Evolutionary conservation across 768 basidiomycete species (phyloP), one percentile per base, ranked within the genome.

Genomic region (Lentinula guzmanii): DNA sequence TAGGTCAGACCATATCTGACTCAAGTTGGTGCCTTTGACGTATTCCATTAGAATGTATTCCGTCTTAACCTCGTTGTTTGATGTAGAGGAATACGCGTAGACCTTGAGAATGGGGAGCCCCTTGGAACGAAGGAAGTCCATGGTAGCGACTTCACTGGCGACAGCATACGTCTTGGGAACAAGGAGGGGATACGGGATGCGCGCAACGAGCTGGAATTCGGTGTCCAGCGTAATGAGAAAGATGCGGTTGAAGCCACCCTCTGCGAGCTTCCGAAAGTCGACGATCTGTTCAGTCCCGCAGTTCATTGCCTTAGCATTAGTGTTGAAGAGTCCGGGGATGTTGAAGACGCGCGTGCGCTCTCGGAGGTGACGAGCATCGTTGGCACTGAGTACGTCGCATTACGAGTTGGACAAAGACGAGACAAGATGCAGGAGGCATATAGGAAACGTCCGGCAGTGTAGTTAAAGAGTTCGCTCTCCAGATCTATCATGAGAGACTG

Each of bases 41-140:
- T 68, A 73, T 60, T 76, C 70, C 72, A 75, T 74, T 10, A 77
- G 64, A 52, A 77, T 75, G 61, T 74, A 78, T 61, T 74, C 69
- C 5, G 70, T 69, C 43, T 21, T 21, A 1, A 1, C 21, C 21
- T 21, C 72, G 24, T 64, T 65, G 56, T 71, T 74, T 13, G 67
- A 35, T 58, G 67, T 62, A 43, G 52, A 61, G 18, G 69, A 72
- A 66, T 73, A 76, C n/a, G 64, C 68, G 55, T 72, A 69, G 10
- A 75, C 66, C 18, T 68, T 48, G 15, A 75, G 76, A 50, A 71
- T 65, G 51, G 72, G 74, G 10, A 75, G 59, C 43, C 68, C 67
- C 21, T 54, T 62, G 54, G 68, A 65, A 62, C 70, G 73, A 55
- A 72, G 67, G 63, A 70, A 74, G 58, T 70, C 66, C 68, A 77